A percentile compares a stretch with the other conserved stretches of the same genome.
Evolutionary conservation across 192 early-diverging fungal genomes (phyloP).

Genomic region (Diversispora eburnea): DNA sequence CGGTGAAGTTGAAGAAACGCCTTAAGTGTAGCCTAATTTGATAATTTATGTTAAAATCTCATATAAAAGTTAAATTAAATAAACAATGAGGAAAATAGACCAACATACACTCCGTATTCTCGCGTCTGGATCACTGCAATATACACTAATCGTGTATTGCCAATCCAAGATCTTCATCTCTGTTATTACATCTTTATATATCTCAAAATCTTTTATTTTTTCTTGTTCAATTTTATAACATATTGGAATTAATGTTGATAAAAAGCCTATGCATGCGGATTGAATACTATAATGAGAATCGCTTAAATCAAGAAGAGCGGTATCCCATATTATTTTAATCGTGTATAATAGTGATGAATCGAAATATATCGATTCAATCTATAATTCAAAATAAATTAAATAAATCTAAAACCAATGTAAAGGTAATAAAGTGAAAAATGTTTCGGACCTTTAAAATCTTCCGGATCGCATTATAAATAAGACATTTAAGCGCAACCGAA

Average conservation of each 20-base stretch:
- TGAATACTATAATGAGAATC: slow-evolving; percentile 51
- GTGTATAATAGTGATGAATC: slow-evolving; percentile 31
- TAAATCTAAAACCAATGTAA: background rate
- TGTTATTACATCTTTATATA: background rate
- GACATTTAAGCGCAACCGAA: slow-evolving; percentile 34
- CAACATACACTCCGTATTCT: slow-evolving; percentile 51
- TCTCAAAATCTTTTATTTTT: background rate
- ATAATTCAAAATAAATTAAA: slow-evolving; percentile 12
- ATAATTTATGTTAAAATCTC: background rate
- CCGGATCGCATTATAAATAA: slow-evolving; percentile 23
- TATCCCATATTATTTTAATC: slow-evolving; percentile 34
- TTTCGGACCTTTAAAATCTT: slow-evolving; percentile 28
- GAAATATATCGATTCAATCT: background rate
- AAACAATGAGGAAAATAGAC: background rate
- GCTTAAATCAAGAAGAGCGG: slow-evolving; percentile 38
- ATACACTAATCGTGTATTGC: slow-evolving; percentile 49
- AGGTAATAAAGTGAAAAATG: background rate
- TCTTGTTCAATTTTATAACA: slow-evolving; percentile 8
- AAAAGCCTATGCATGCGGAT: slow-evolving; percentile 41
- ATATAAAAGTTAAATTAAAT: background rate
- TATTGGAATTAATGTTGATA: slow-evolving; percentile 42
- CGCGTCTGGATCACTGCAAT: slow-evolving; percentile 47
- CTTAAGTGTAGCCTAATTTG: slow-evolving; percentile 44
- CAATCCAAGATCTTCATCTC: slow-evolving; percentile 39
- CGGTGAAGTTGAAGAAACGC: slow-evolving; percentile 47